phyloP scores from a whole-genome alignment of 2,329 filamentous ascomycete species.

The Orbilia oligospora region DNA sequence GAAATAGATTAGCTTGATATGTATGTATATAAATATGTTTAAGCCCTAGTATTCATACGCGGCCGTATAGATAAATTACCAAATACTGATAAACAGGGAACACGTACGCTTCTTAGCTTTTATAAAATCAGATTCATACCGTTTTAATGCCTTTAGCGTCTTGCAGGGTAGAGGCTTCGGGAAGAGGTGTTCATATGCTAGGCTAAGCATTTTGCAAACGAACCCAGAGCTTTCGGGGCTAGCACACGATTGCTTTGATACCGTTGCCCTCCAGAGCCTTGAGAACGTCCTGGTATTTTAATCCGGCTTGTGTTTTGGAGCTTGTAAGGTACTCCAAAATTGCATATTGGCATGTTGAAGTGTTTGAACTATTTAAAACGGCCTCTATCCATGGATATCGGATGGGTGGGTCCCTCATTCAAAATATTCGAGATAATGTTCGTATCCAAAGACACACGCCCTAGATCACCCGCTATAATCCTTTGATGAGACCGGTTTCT shows the following conservation, averaged over 20 bases:
- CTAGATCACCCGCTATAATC: background rate
- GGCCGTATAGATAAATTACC: background rate
- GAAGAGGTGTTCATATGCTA: slow-evolving; percentile 11
- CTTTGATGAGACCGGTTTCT: slow-evolving; percentile 9
- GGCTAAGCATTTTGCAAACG: background rate
- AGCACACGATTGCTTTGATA: too few species aligned
- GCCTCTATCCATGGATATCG: slow-evolving; percentile 6
- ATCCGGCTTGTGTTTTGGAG: background rate
- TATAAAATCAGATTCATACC: background rate
- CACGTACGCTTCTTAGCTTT: background rate
- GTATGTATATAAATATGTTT: slow-evolving; percentile 13
- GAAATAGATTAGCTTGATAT: slow-evolving; percentile 13
- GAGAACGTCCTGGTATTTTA: slow-evolving; percentile 1
- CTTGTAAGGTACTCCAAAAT: slow-evolving; percentile 14
- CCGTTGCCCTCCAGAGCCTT: background rate
- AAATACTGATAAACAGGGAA: background rate
- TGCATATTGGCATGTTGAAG: slow-evolving; percentile 4
- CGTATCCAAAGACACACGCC: slow-evolving; percentile 1
- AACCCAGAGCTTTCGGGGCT: too few species aligned
- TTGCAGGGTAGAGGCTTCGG: background rate
- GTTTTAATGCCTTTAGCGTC: slow-evolving; percentile 11
- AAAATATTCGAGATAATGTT: slow-evolving; percentile 25
- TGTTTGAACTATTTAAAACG: background rate
- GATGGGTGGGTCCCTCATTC: background rate
- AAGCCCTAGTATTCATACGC: slow-evolving; percentile 3